Percentiles rank a stretch among this genome's conserved stretches.
phyloP scores from a whole-genome alignment of 2,329 filamentous ascomycete genomes.

The Botryotinia narcissicola region DNA sequence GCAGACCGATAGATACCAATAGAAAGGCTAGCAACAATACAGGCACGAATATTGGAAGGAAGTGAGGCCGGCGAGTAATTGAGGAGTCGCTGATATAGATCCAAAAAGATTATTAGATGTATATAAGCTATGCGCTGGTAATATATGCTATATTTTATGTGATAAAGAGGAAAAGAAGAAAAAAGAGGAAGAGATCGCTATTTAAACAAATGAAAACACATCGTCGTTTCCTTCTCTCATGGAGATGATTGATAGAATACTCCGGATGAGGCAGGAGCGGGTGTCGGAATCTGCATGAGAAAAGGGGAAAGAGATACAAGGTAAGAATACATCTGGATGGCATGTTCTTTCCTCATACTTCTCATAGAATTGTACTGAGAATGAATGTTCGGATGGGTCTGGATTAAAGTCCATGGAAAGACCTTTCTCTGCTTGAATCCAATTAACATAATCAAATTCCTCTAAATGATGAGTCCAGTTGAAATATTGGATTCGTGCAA shows the following conservation, averaged over 20 bases:
- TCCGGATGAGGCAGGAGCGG: neutral
- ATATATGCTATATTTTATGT: neutral
- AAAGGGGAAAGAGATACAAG: neutral
- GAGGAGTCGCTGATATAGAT: neutral
- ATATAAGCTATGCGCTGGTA: neutral
- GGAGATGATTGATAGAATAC: neutral
- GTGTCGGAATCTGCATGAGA: neutral
- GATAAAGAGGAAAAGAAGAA: neutral
- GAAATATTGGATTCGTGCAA: neutral
- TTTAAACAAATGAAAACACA: neutral
- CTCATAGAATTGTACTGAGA: neutral
- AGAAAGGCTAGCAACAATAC: neutral
- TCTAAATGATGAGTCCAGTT: neutral
- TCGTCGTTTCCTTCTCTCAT: neutral
- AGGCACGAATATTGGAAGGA: neutral
- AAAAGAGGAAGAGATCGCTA: too few relatives aligned
- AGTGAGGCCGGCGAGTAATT: neutral
- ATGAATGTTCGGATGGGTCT: neutral
- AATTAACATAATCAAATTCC: neutral
- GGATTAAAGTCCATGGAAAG: neutral
- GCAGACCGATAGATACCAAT: neutral
- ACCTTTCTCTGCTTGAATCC: neutral
- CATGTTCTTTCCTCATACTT: neutral
- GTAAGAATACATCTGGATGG: neutral
- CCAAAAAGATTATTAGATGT: neutral